A percentile compares a stretch with the other conserved stretches of the same genome.
Evolutionary conservation across 1,284 basidiomycete species (phyloP).

Genomic region (Cryptococcus sp.): DNA sequence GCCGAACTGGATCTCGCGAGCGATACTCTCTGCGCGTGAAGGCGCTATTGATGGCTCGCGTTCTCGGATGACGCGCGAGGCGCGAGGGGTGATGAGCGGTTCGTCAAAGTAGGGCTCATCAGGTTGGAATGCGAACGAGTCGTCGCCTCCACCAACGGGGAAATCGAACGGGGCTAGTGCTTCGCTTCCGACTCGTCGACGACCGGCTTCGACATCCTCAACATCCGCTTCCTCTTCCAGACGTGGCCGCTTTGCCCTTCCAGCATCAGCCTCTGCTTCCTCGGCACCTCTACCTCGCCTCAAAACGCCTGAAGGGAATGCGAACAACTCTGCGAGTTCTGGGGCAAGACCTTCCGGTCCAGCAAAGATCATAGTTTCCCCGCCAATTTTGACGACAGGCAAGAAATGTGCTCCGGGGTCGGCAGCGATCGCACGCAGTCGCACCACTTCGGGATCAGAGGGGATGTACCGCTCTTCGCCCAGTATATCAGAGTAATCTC

Average conservation of each 20-base stretch:
- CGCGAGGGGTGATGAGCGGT: constrained; percentile 14
- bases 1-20: constrained; percentile 52
- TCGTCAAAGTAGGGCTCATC: constrained; percentile 9
- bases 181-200: constrained; percentile 50
- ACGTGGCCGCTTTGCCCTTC: constrained; percentile 38
- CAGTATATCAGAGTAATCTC: constrained; percentile 67
- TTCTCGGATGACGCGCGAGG: constrained; percentile 6
- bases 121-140: constrained; percentile 18
- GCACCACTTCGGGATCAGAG: constrained; percentile 75
- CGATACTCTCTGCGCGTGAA: constrained; percentile 50
- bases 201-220: constrained; percentile 47
- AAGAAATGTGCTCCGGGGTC: constrained; percentile 84
- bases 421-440: constrained; percentile 76
- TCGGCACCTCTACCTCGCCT: constrained; percentile 55
- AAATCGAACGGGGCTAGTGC: constrained; percentile 21
- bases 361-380: constrained; percentile 70
- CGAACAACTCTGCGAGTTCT: constrained; percentile 78
- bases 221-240: constrained; percentile 20
- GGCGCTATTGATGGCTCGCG: constrained; percentile 36
- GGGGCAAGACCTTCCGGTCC: constrained; percentile 69
- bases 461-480: constrained; percentile 79
- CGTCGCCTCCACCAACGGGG: constrained; percentile 13
- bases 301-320: constrained; percentile 67
- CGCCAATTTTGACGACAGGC: constrained; percentile 69
- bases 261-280: constrained; percentile 53